Percentiles rank a stretch among this genome's conserved stretches.
These are phyloP conservation scores for Amanita rubescens DNA, from an alignment of 768 basidiomycete species.

Conservation along the genomic window DNA sequence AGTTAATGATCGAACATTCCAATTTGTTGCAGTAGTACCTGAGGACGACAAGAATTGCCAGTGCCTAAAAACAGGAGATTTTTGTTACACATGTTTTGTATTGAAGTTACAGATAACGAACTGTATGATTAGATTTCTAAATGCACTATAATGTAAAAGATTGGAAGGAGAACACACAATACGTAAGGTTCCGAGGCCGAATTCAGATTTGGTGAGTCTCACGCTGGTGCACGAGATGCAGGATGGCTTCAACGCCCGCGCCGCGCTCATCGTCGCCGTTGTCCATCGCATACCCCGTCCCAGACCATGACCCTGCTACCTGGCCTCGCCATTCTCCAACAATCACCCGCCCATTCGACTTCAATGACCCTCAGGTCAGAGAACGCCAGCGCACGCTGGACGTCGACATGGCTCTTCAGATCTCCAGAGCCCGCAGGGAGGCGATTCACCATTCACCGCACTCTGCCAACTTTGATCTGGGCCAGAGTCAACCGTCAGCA, in stretches of 20 bases:
- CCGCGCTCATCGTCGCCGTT: slow-evolving; percentile 33
- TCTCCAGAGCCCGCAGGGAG: slow-evolving; percentile 64
- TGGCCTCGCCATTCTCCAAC: slow-evolving; percentile 56
- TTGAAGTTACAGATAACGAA: slow-evolving; percentile 5
- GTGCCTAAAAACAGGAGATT: slow-evolving; percentile 5
- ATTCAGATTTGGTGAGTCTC: too few species aligned
- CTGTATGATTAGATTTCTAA: slow-evolving; percentile 5
- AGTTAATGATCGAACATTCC: slow-evolving; percentile 3
- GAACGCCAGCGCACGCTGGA: slow-evolving; percentile 94
- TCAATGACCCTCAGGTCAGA: slow-evolving; percentile 63
- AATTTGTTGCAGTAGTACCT: slow-evolving; percentile 8
- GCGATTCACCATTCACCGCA: slow-evolving; percentile 37
- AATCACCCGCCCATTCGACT: slow-evolving; percentile 53
- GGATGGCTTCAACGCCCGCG: slow-evolving; percentile 26
- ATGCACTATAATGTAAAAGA: too few species aligned
- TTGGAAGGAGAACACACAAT: too few species aligned
- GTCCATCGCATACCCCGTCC: slow-evolving; percentile 29
- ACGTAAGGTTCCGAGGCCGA: too few species aligned
- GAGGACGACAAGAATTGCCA: slow-evolving; percentile 4
- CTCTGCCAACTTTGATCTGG: slow-evolving; percentile 21
- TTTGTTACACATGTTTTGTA: slow-evolving; percentile 4
- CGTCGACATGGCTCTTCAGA: slow-evolving; percentile 84
- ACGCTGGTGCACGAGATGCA: neutral
- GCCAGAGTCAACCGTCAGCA: slow-evolving; percentile 12
- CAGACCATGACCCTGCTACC: slow-evolving; percentile 30